Base-by-base conservation (phyloP, 352 stramenopile genomes). In the Pythium biforme region DNA sequence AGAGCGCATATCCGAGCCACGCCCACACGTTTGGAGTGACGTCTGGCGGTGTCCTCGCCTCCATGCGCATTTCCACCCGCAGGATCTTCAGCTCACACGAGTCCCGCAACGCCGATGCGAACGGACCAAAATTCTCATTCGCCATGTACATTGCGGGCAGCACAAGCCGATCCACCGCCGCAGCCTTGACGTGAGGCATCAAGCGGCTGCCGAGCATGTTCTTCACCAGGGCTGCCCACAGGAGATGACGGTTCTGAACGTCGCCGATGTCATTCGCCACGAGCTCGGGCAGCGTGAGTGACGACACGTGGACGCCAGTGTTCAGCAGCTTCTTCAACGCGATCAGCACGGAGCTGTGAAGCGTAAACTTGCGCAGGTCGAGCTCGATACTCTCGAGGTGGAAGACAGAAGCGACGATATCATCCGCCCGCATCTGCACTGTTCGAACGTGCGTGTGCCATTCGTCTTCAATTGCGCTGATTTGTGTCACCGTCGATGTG, bases 341-440 rank as follows among this genome's bases (percentile, higher is more conserved):
- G 3, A 6, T 22, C 1, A 49, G 52, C 34, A 49, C 25, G 8
- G 11, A 4, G 12, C 9, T 26, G 29, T 39, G 22, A 6, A 58
- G 10, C n/a, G 52, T 31, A 34, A 58, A 58, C 33, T 58, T 31
- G 23, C 52, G 31, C 20, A 58, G 25, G 26, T 58, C 26, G 33
- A 49, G 20, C 3, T 58, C 33, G 22, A 58, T 47, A 17, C 34
- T 37, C 20, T 58, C 52, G 23, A 58, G 23, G 8, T 37, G 31
- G 23, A 58, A 58, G 26, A 41, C 48, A 19, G 48, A 11, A 41
- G 48, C 26, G 26, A 29, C 10, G 25, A 20, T 3, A 34, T 52
- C 45, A 41, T 41, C 34, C 9, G 34, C 9, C 34, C 7, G 2
- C 34, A 41, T 47, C 19, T 25, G 4, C 15, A 33, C 12, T 6